These are phyloP conservation scores for Amanita fuliginea DNA, from an alignment of 768 basidiomycete species.

Conservation along the genomic window DNA sequence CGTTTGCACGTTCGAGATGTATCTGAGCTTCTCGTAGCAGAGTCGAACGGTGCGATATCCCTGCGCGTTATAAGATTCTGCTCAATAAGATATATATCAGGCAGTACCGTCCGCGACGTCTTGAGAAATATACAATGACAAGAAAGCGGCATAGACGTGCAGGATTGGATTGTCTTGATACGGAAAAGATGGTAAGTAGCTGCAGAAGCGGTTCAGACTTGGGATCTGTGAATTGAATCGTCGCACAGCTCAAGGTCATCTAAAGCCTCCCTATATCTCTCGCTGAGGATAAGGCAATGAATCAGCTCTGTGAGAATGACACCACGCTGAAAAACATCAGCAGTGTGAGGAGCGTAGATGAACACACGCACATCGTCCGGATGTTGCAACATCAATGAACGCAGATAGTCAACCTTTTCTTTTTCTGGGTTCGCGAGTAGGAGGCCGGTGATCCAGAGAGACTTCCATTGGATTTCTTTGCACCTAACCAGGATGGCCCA, in stretches of 20 bases:
- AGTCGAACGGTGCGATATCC: constrained; percentile 15
- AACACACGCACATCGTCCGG: constrained; percentile 45
- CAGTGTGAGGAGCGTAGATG: neutral
- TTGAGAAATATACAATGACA: constrained; percentile 55
- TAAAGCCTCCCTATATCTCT: constrained; percentile 56
- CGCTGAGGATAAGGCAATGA: constrained; percentile 48
- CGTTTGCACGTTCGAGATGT: constrained; percentile 53
- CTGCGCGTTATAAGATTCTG: neutral
- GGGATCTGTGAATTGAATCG: neutral
- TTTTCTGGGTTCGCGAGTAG: constrained; percentile 27
- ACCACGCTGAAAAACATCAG: constrained; percentile 43
- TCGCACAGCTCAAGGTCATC: constrained; percentile 80
- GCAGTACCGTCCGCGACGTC: constrained; percentile 8
- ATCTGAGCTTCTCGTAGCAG: constrained; percentile 45
- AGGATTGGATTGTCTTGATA: constrained; percentile 74
- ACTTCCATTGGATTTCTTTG: constrained; percentile 67
- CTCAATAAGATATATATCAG: neutral
- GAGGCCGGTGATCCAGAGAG: constrained; percentile 61
- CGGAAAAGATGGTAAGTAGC: constrained; percentile 82
- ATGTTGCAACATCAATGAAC: constrained; percentile 59
- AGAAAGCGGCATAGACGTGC: constrained; percentile 75
- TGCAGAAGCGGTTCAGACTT: constrained; percentile 17
- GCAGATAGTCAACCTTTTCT: constrained; percentile 47
- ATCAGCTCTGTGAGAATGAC: constrained; percentile 65
- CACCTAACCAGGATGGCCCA: constrained; percentile 72